Conservation (phyloP, 306 rosid species). For the Rosa chinensis region DNA sequence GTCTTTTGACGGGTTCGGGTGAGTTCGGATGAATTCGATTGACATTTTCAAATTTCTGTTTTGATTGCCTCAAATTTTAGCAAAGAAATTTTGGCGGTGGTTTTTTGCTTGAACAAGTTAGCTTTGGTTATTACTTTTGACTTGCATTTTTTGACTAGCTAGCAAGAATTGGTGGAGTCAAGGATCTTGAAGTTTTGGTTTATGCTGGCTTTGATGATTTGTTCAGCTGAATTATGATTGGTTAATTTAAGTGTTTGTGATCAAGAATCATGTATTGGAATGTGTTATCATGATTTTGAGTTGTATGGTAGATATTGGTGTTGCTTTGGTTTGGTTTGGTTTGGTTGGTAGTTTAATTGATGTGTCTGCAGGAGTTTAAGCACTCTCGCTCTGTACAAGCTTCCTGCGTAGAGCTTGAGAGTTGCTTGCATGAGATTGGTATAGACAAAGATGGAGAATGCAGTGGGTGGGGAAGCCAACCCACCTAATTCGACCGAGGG, state of each 20-base stretch:
- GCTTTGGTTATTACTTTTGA: background rate
- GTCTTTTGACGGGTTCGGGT: background rate
- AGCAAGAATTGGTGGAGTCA: background rate
- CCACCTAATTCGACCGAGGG: constrained; percentile 45
- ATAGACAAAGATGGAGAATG: constrained; percentile 57
- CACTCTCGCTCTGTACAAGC: constrained; percentile 14
- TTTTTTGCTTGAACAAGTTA: background rate
- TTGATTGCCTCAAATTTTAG: constrained; percentile 18
- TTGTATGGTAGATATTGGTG: background rate
- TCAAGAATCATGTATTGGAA: background rate
- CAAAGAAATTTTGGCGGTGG: constrained; percentile 17
- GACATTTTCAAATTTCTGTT: background rate
- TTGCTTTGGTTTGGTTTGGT: background rate
- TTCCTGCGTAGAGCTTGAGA: constrained; percentile 22
- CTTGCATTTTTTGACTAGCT: background rate
- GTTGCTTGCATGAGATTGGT: constrained; percentile 37
- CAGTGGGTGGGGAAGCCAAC: constrained; percentile 49
- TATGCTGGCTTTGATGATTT: background rate
- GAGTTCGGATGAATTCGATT: constrained; percentile 7
- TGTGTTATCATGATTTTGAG: background rate
- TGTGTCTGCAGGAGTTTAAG: constrained; percentile 1
- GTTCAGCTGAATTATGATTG: too few species aligned
- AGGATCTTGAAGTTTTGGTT: background rate
- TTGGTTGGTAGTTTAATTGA: background rate
- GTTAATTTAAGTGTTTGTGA: background rate